Percentiles rank a stretch among this genome's conserved stretches.
Conservation (phyloP, 2,329 filamentous ascomycete genomes). For the Fusarium penzigii region DNA sequence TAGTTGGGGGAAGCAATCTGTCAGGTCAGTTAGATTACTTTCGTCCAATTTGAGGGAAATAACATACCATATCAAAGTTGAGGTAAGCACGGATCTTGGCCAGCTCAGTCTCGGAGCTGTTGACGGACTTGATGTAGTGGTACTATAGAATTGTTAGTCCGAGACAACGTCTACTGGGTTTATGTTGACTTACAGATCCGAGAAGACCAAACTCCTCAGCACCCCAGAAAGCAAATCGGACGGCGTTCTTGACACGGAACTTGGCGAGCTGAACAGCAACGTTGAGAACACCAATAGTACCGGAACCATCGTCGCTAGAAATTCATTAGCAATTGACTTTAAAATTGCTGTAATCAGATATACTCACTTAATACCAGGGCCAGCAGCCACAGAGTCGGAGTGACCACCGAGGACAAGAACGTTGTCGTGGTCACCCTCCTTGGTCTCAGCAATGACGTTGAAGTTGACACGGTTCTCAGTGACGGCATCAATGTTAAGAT, state of each 20-base stretch:
- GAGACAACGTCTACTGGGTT: too few relatives aligned
- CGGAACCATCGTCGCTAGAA: slow-evolving; percentile 57
- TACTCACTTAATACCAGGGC: slow-evolving; percentile 57
- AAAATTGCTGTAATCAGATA: not conserved
- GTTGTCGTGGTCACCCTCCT: slow-evolving; percentile 48
- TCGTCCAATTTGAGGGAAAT: rapidly evolving
- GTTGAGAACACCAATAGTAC: slow-evolving; percentile 49
- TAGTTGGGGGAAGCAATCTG: slow-evolving; percentile 51
- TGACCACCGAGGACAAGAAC: slow-evolving; percentile 50
- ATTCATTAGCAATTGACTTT: not conserved
- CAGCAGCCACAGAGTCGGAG: slow-evolving; percentile 49
- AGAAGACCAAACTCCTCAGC: slow-evolving; percentile 52
- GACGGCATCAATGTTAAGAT: slow-evolving; percentile 47
- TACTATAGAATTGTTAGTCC: slow-evolving; percentile 23
- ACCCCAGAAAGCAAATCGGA: slow-evolving; percentile 54
- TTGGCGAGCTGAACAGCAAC: slow-evolving; percentile 45
- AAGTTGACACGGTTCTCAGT: slow-evolving; percentile 49
- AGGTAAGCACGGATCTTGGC: slow-evolving; percentile 54
- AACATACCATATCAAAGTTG: slow-evolving; percentile 57
- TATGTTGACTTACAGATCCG: slow-evolving; percentile 35
- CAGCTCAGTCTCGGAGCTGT: slow-evolving; percentile 45
- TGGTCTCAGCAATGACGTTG: slow-evolving; percentile 53
- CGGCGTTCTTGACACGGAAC: slow-evolving; percentile 48
- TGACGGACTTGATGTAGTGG: slow-evolving; percentile 47
- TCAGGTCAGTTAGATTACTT: not conserved